Evolutionary conservation across 1,284 basidiomycete species (phyloP), one percentile per base, ranked within the genome.

Genomic region (Microbotryomycetes sp.): DNA sequence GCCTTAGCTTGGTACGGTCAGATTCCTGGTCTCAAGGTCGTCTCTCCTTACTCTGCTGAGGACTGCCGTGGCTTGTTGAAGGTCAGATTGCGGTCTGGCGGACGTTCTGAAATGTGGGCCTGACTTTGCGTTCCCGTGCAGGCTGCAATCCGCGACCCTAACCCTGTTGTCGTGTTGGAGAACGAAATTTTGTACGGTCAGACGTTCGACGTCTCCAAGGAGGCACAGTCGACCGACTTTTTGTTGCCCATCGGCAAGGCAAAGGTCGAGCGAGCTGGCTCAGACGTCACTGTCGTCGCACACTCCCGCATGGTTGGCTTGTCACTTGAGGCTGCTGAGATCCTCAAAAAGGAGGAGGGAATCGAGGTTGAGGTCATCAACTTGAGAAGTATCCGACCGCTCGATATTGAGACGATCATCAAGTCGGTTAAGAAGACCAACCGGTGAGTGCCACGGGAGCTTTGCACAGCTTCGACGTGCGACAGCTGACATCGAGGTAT

Each of bases 121-220:
- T 32, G 6, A 6, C 36, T 19, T 28, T 25, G 32, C 3, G 3
- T 19, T 12, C 15, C n/a, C 14, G 4, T 28, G 3, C 61, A 92
- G 89, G 79, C 92, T 60, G 94, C 96, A 42, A 97, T 99, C 75
- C 91, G 96, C 55, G 96, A 99, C 78, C 92, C 92, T 62, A 98
- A 97, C 81, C 92, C 93, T 15, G 89, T 97, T 70, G 92, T 97
- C 70, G 92, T 98, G 82, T 86, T 99, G 57, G 96, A 99, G 77
- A 99, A 99, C 79, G 96, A 99, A 80, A 92, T 99, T 84, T 79
- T 98, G 75, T 98, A 99, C 80, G 96, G 96, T 79, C 84, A 92
- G 68, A 84, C 86, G 23, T 99, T 98, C 87, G 91, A 92, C 62
- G 88, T 98, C 84, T 91, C 91, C 49, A 78, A 86, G 69, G 94